Evolutionary conservation across 345 rosid species (phyloP).

Genomic region (Moricandia moricandioides): DNA sequence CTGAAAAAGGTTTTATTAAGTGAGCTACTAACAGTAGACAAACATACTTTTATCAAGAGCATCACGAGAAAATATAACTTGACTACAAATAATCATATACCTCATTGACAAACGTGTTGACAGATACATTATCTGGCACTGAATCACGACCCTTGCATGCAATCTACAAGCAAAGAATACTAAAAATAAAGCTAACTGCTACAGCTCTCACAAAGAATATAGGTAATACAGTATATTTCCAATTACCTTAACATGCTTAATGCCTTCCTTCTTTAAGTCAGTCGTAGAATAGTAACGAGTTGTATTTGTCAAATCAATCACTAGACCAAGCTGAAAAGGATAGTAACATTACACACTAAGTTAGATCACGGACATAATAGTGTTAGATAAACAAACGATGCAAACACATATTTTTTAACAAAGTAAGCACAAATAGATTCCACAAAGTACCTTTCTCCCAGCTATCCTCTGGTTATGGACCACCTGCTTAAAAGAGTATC

Average conservation of each 20-base stretch:
- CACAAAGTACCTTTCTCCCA: conserved; percentile 65
- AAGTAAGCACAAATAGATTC: not conserved
- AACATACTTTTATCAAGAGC: not conserved
- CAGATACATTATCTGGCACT: conserved; percentile 84
- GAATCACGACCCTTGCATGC: conserved; percentile 89
- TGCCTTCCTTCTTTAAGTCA: conserved; percentile 77
- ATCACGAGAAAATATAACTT: not conserved
- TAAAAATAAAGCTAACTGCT: conserved; percentile 15
- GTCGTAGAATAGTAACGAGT: conserved; percentile 68
- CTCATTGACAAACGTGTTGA: conserved; percentile 83
- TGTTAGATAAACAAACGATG: not conserved
- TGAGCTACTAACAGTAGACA: conserved; percentile 13
- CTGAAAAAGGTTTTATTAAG: conserved; percentile 39
- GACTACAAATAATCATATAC: conserved; percentile 41
- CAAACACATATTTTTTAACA: not conserved
- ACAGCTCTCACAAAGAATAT: not conserved
- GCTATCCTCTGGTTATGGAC: conserved; percentile 68
- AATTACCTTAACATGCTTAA: conserved; percentile 86
- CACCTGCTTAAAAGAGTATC: conserved; percentile 98
- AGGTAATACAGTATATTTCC: not conserved
- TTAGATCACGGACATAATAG: conserved; percentile 14
- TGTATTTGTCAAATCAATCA: conserved; percentile 98
- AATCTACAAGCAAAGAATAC: conserved; percentile 53
- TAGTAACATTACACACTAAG: conserved; percentile 6
- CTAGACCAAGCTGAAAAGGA: conserved; percentile 82